A percentile compares a stretch with the other conserved stretches of the same genome.
These are phyloP conservation scores for Vigna hirtella DNA, from an alignment of 306 rosid genomes.

Conservation along the genomic window DNA sequence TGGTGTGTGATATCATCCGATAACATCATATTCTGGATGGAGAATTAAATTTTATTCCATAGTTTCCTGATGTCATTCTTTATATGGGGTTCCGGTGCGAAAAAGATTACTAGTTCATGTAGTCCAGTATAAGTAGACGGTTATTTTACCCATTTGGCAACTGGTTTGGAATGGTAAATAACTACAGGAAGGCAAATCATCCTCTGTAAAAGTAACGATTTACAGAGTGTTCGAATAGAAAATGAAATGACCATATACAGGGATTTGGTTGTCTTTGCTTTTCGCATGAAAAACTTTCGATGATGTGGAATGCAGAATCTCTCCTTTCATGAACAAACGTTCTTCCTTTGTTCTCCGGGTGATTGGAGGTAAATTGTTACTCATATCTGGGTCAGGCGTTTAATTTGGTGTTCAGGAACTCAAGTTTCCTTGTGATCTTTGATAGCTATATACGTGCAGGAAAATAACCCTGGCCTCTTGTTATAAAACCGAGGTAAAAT, in stretches of 20 bases:
- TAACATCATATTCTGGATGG: conserved; percentile 32
- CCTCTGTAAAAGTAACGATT: conserved; percentile 29
- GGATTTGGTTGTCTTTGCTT: conserved; percentile 44
- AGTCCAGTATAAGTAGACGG: conserved; percentile 14
- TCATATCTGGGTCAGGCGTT: conserved; percentile 47
- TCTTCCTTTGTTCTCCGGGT: conserved; percentile 36
- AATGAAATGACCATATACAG: conserved; percentile 37
- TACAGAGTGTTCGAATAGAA: conserved; percentile 43
- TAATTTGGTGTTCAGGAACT: conserved; percentile 54
- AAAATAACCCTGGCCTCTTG: conserved; percentile 32
- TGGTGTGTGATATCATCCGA: conserved; percentile 34
- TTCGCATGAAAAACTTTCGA: conserved; percentile 41
- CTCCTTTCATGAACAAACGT: conserved; percentile 40
- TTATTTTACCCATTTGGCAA: conserved; percentile 28
- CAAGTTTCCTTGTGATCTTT: conserved; percentile 37
- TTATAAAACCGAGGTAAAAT: conserved; percentile 33
- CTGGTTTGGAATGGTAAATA: conserved; percentile 34
- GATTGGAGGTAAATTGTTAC: conserved; percentile 54
- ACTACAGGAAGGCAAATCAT: conserved; percentile 9
- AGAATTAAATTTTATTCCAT: conserved; percentile 6
- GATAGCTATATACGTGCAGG: conserved; percentile 55
- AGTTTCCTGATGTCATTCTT: conserved; percentile 30
- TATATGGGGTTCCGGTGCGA: conserved; percentile 9
- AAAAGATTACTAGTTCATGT: conserved; percentile 30
- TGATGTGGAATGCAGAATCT: conserved; percentile 45